phyloP scores from a whole-genome alignment of 495 filamentous ascomycete genomes.

The Bryoglossum gracile region DNA sequence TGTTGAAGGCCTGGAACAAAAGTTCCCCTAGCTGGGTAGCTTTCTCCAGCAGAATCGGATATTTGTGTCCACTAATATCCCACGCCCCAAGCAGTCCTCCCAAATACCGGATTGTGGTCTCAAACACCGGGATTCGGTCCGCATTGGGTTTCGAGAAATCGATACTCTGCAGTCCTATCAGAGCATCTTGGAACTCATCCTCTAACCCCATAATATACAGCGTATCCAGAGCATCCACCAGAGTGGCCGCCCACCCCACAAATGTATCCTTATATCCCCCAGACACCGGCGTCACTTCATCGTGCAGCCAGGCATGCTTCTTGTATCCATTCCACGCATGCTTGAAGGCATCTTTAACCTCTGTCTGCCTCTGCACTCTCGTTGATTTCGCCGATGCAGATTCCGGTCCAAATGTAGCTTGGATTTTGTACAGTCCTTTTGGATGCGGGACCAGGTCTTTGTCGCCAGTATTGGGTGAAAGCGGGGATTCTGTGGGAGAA shows the following conservation, averaged over 20 bases:
- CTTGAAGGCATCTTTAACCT: slow-evolving; percentile 68
- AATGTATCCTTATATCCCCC: slow-evolving; percentile 62
- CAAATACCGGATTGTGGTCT: slow-evolving; percentile 80
- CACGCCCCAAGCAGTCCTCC: slow-evolving; percentile 78
- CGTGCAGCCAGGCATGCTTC: slow-evolving; percentile 68
- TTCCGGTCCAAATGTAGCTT: slow-evolving; percentile 35
- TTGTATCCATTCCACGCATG: slow-evolving; percentile 80
- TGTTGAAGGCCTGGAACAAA: slow-evolving; percentile 86
- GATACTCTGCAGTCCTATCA: slow-evolving; percentile 65
- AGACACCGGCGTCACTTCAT: slow-evolving; percentile 68
- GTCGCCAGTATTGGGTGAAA: too few species aligned
- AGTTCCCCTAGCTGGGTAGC: slow-evolving; percentile 81
- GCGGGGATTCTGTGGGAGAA: too few species aligned
- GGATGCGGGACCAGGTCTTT: too few species aligned
- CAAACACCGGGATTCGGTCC: slow-evolving; percentile 64
- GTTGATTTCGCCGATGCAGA: slow-evolving; percentile 45
- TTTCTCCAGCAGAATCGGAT: slow-evolving; percentile 71
- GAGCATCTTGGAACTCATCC: slow-evolving; percentile 78
- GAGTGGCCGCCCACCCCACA: slow-evolving; percentile 87
- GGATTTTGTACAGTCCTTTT: neutral
- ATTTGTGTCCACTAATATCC: slow-evolving; percentile 66
- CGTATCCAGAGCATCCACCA: slow-evolving; percentile 85
- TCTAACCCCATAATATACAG: slow-evolving; percentile 94
- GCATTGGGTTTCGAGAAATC: slow-evolving; percentile 73
- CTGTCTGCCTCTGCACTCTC: slow-evolving; percentile 52